These are phyloP conservation scores for Phylloporus rhodoxanthus DNA, from an alignment of 768 basidiomycete genomes.

Conservation along the genomic window DNA sequence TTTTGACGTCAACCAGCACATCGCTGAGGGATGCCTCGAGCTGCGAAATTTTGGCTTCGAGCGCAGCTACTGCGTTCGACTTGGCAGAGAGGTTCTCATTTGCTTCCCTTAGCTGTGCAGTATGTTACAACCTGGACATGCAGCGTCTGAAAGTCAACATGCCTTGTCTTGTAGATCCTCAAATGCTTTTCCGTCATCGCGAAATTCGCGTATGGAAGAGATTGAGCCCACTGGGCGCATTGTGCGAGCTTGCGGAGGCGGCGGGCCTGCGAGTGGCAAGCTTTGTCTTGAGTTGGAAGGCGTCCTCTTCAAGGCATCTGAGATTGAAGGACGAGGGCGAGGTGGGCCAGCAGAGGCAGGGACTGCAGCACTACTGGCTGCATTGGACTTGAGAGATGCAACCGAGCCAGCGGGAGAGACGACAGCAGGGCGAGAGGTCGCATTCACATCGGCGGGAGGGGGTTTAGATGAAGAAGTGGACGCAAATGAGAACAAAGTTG, in stretches of 20 bases:
- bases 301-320: constrained; percentile 57
- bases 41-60: constrained; percentile 48
- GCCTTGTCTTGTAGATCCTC: constrained; percentile 61
- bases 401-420: constrained; percentile 52
- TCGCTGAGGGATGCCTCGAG: constrained; percentile 47
- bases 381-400: constrained; percentile 41
- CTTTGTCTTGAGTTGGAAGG: constrained; percentile 39
- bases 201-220: constrained; percentile 67
- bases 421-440: constrained; percentile 42
- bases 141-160: constrained; percentile 5
- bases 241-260: constrained; percentile 35
- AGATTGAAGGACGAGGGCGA: constrained; percentile 62
- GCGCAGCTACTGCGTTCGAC: constrained; percentile 40
- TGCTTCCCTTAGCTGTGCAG: constrained; percentile 52
- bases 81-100: constrained; percentile 50
- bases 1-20: constrained; percentile 41
- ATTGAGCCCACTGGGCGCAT: constrained; percentile 54
- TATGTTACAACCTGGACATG: constrained; percentile 1
- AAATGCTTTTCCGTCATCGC: constrained; percentile 52
- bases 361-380: constrained; percentile 20
- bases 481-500: constrained; percentile 25
- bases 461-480: constrained; percentile 19
- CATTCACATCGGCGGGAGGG: constrained; percentile 18
- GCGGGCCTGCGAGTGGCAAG: constrained; percentile 23
- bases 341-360: constrained; percentile 13